Evolutionary conservation across 2,329 filamentous ascomycete genomes (phyloP).

Genomic region (Epichloe coenophiala): DNA sequence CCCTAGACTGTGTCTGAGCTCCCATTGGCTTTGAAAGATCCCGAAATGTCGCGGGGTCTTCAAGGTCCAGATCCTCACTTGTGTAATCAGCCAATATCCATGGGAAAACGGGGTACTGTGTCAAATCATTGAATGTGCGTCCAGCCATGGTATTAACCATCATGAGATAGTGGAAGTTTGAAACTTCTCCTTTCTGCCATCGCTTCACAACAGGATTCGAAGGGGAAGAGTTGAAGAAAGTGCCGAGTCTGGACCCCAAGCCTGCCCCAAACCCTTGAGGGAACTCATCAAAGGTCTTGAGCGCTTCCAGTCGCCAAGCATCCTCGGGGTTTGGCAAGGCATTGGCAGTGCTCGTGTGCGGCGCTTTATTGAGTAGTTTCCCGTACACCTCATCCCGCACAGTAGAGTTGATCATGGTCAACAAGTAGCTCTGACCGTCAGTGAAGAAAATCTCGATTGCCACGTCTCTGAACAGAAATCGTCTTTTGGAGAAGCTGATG

Average conservation of each 20-base stretch:
- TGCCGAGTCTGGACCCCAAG: conserved; percentile 80
- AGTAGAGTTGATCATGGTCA: conserved; percentile 65
- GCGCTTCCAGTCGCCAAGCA: conserved; percentile 77
- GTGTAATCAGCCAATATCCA: conserved; percentile 96
- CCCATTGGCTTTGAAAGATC: conserved; percentile 96
- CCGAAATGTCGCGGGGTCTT: conserved; percentile 71
- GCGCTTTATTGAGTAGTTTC: conserved; percentile 65
- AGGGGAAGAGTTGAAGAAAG: conserved; percentile 72
- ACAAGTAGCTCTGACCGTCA: conserved; percentile 84
- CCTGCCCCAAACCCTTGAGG: conserved; percentile 58
- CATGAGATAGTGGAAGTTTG: conserved; percentile 98
- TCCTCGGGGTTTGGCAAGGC: conserved; percentile 69
- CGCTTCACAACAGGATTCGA: conserved; percentile 75
- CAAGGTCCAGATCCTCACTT: conserved; percentile 80
- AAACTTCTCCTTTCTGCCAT: conserved; percentile 91
- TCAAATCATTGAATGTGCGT: conserved; percentile 92
- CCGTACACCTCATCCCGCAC: conserved; percentile 69
- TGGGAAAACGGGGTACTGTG: conserved; percentile 94
- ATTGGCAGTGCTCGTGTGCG: conserved; percentile 60
- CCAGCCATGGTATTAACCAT: conserved; percentile 96
- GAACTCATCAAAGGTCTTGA: conserved; percentile 51
- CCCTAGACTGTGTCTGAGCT: conserved; percentile 64
- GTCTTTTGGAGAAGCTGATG: conserved; percentile 87
- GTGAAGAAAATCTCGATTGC: conserved; percentile 97
- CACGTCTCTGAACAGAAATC: conserved; percentile 90